Evolutionary conservation across 2,329 filamentous ascomycete genomes (phyloP).

Genomic region (Cucurbitaria berberidis): DNA sequence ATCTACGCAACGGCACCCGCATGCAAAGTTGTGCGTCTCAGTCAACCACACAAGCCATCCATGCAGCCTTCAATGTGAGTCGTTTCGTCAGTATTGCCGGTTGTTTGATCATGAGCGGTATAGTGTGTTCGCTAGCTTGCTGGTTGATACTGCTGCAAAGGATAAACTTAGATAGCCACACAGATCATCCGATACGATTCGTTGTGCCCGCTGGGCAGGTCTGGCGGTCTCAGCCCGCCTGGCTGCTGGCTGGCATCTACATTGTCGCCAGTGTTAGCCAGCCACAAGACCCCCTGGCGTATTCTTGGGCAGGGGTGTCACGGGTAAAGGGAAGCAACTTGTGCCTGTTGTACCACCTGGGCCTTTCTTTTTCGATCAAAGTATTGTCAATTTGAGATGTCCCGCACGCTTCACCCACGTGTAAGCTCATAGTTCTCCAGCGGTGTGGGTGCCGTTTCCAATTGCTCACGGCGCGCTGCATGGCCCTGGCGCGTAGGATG

Average conservation of each 20-base stretch:
- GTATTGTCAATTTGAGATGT: slow-evolving; percentile 18
- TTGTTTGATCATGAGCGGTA: not conserved
- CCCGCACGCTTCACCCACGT: slow-evolving; percentile 35
- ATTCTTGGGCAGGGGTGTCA: slow-evolving; percentile 3
- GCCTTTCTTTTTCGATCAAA: slow-evolving; percentile 19
- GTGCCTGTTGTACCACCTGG: slow-evolving; percentile 21
- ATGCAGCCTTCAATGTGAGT: slow-evolving; percentile 1
- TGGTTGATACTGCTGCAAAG: not conserved
- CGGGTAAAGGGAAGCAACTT: slow-evolving; percentile 15
- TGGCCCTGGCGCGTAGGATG: no score
- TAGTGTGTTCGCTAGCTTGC: not conserved
- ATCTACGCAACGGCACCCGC: slow-evolving; percentile 24
- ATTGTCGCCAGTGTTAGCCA: slow-evolving; percentile 1
- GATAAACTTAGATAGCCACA: not conserved
- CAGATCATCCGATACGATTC: not conserved
- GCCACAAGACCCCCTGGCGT: slow-evolving; percentile 15
- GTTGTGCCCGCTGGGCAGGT: not conserved
- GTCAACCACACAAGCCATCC: slow-evolving; percentile 10
- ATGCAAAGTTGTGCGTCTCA: slow-evolving; percentile 24
- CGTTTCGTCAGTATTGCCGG: not conserved
- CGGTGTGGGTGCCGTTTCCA: slow-evolving; percentile 4
- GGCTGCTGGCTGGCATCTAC: slow-evolving; percentile 1
- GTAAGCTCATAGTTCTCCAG: slow-evolving; percentile 26
- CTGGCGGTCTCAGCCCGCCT: slow-evolving; percentile 8
- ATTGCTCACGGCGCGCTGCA: slow-evolving; percentile 11